phyloP scores from a whole-genome alignment of 2,329 filamentous ascomycete species.

The Fusarium albosuccineum region DNA sequence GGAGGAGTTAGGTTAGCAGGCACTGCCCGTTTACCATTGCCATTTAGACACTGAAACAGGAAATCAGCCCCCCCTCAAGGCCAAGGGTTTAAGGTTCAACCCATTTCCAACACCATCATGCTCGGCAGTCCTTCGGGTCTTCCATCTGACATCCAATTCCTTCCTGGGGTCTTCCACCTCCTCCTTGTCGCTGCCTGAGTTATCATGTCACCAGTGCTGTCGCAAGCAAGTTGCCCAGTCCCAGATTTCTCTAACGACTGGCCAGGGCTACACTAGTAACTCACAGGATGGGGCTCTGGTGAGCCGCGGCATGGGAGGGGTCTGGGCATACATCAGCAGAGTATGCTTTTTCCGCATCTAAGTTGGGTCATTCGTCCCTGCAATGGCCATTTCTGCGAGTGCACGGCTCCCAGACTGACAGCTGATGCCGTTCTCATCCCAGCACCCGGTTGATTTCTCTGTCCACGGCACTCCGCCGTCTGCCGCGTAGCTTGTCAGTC shows the following conservation, averaged over 20 bases:
- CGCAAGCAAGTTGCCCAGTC: not conserved
- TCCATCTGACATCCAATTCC: not conserved
- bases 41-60: not conserved
- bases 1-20: not conserved
- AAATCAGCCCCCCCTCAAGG: not conserved
- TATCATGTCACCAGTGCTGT: conserved; percentile 10
- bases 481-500: conserved; percentile 1
- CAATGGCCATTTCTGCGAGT: conserved; percentile 24
- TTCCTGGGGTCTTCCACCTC: not conserved
- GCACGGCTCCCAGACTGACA: conserved; percentile 21
- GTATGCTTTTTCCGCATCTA: conserved; percentile 4
- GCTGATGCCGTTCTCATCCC: conserved; percentile 25
- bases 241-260: conserved; percentile 9
- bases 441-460: conserved; percentile 11
- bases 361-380: conserved; percentile 3
- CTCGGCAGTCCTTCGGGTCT: conserved; percentile 3
- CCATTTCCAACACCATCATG: not conserved
- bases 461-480: conserved; percentile 15
- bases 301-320: conserved; percentile 23
- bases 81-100: not conserved
- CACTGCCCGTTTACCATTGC: not conserved
- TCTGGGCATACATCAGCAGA: conserved; percentile 18
- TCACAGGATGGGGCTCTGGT: conserved; percentile 21
- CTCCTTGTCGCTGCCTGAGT: not conserved
- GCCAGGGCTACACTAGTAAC: not conserved